Percentiles rank a stretch among this genome's conserved stretches.
Conservation (phyloP, 2,329 filamentous ascomycete species). For the Colletotrichum lindemuthianum region DNA sequence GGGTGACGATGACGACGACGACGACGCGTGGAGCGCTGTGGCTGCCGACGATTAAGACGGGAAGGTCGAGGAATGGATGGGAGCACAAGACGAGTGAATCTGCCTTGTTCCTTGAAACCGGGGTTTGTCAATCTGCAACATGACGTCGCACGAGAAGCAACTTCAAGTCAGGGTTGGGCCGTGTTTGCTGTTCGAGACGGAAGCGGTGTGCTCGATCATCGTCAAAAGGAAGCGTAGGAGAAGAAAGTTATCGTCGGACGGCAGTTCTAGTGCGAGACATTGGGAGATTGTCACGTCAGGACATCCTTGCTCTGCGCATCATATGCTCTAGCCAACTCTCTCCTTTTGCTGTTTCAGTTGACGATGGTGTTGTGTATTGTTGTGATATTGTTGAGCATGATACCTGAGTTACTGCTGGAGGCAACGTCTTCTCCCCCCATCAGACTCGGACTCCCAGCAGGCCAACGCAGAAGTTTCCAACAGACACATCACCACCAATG, state of each 20-base stretch:
- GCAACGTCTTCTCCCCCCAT: not conserved
- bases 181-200: constrained; percentile 11
- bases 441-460: constrained; percentile 2
- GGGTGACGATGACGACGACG: not conserved
- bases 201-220: constrained; percentile 18
- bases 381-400: too few species aligned
- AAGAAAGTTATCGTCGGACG: not conserved
- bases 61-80: too few species aligned
- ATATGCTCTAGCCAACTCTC: too few species aligned
- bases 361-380: too few species aligned
- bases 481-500: constrained; percentile 2
- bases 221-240: constrained; percentile 7
- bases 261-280: not conserved
- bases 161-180: not conserved
- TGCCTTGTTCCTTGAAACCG: constrained; percentile 1
- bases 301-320: too few species aligned
- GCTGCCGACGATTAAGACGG: not conserved
- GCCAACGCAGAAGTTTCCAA: constrained; percentile 1
- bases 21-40: too few species aligned
- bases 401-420: too few species aligned
- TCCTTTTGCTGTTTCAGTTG: too few species aligned
- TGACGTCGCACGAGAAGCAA: constrained; percentile 18
- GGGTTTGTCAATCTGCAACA: constrained; percentile 6
- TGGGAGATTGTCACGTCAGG: too few species aligned
- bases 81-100: not conserved